Base-by-base conservation (phyloP, 768 basidiomycete species). In the Russula dissimulans region DNA sequence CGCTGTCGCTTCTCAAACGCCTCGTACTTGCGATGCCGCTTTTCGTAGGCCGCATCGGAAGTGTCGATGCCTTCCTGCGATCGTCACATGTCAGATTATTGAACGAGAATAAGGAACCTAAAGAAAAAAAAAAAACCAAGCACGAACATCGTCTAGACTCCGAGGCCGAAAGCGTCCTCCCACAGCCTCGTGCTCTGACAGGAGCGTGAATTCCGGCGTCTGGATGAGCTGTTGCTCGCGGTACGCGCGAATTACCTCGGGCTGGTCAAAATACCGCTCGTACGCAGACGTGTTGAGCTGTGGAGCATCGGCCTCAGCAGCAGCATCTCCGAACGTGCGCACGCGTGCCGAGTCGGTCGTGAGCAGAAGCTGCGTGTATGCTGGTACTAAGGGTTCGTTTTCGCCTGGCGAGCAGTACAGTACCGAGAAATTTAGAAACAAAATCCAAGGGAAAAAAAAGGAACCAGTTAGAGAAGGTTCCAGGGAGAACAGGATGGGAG, bases 21-120 rank as follows among this genome's bases (percentile, higher is more conserved):
- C 70, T 94, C 91, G 71, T 89, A 93, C 69, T 89, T 91, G 54
- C 84, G 80, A 72, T 95, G 92, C 46, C 90, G 82, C 64, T 84
- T 85, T 71, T 88, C 82, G 69, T 93, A 95, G 7, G 81, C 80
- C 26, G 81, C 81, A 72, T 95, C 92, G 9, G 88, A 88, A 4
- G 85, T 90, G 70, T 91, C 88, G 62, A 77, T 75, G 18, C 74
- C 72, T 52, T 75, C 79, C 79, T 86, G 76, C 58, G 56, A 15
- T 18, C 1, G 48, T 50, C 49, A 56, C 34, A 32, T 41, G 45
- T 65, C 31, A 64, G 50, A 47, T 61, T 46, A 34, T 7, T 38
- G 22, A 26, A 38, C 36, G 7, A 38, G 36, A 38, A 7, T 38
- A 26, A 26, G 36, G 36, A 12, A 38, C 36, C 7, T 38, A 38